Evolutionary conservation across 345 rosid genomes (phyloP).

Genomic region (Brassica incana): DNA sequence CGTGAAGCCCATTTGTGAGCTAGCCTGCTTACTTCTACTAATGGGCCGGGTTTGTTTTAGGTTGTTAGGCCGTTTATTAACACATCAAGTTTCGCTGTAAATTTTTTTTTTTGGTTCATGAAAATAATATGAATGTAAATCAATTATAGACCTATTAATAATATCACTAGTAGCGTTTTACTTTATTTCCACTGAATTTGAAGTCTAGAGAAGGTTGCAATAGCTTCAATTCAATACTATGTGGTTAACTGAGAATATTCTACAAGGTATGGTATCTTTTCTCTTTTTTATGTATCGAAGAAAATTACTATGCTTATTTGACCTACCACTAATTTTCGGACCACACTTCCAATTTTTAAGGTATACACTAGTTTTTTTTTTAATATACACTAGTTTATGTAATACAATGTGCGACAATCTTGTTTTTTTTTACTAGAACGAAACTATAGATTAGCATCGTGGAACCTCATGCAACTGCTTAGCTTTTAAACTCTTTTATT

Average conservation of each 20-base stretch:
- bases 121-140: not conserved
- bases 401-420: not conserved
- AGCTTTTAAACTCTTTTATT: not conserved
- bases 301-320: not conserved
- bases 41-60: not conserved
- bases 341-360: not conserved
- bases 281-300: not conserved
- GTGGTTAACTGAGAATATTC: slow-evolving; percentile 17
- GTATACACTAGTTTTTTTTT: no score
- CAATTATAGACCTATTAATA: not conserved
- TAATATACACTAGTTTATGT: no score
- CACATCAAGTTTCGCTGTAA: not conserved
- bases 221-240: not conserved
- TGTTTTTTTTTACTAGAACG: not conserved
- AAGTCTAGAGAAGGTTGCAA: not conserved
- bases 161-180: not conserved
- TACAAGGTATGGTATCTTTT: slow-evolving; percentile 1
- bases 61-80: not conserved
- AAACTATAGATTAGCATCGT: not conserved
- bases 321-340: not conserved
- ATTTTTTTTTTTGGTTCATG: not conserved
- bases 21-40: not conserved
- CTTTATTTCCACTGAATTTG: not conserved
- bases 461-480: slow-evolving; percentile 25
- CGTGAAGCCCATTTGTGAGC: not conserved